Conservation (phyloP, 257 asterid genomes). For the Mitragyna speciosa region DNA sequence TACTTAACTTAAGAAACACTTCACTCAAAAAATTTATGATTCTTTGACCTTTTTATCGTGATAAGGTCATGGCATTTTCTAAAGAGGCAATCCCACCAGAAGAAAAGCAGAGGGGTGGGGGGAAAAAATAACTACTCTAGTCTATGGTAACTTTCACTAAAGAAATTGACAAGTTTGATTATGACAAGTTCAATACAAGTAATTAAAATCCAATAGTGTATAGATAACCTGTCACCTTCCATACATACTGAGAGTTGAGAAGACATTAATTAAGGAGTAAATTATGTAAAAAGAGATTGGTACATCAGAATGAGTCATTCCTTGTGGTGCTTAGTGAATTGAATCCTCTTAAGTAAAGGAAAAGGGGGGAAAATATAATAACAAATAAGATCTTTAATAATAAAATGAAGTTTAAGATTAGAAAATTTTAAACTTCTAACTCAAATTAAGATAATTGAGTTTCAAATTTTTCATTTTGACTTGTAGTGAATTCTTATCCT, state of each 20-base stretch:
- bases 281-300: background rate
- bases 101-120: background rate
- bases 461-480: too few species aligned
- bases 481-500: too few species aligned
- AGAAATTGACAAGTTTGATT: constrained; percentile 13
- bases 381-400: too few species aligned
- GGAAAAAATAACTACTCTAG: background rate
- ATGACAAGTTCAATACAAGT: background rate
- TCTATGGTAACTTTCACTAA: background rate
- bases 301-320: background rate
- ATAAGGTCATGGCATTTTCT: background rate
- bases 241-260: background rate
- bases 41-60: background rate
- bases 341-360: background rate
- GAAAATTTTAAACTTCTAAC: too few species aligned
- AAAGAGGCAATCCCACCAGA: constrained; percentile 5
- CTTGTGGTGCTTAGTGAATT: background rate
- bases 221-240: constrained; percentile 7
- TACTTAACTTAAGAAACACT: background rate
- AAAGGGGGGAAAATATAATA: too few species aligned
- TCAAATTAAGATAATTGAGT: too few species aligned
- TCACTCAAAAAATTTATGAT: background rate
- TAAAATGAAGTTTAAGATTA: background rate
- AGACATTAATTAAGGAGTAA: background rate
- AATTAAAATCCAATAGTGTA: background rate